phyloP scores from a whole-genome alignment of 495 filamentous ascomycete genomes.

The Podospora tetraspora region DNA sequence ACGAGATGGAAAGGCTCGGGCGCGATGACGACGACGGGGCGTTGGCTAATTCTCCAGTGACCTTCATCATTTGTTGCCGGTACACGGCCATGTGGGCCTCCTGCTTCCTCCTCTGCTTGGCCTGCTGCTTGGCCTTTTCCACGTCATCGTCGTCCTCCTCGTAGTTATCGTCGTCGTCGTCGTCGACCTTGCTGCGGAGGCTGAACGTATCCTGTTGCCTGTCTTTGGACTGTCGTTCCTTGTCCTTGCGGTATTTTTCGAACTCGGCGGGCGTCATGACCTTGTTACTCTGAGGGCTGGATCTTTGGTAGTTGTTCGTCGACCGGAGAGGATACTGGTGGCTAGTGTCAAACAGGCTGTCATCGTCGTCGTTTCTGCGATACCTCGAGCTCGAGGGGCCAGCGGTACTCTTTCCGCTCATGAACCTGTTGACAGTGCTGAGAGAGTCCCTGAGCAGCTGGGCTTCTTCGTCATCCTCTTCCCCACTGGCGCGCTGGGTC shows the following conservation, averaged over 20 bases:
- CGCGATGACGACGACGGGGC: conserved; percentile 29
- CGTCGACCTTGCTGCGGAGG: conserved; percentile 37
- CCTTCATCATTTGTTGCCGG: conserved; percentile 95
- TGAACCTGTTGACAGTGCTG: conserved; percentile 42
- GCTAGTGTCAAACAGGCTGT: conserved; percentile 45
- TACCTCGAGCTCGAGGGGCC: conserved; percentile 28
- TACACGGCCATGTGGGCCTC: conserved; percentile 88
- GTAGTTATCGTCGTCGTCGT: conserved; percentile 56
- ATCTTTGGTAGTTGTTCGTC: conserved; percentile 38
- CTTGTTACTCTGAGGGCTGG: conserved; percentile 51
- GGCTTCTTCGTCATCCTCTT: conserved; percentile 64
- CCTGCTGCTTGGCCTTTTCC: conserved; percentile 65
- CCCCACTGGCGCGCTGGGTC: conserved; percentile 32
- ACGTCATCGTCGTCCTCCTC: conserved; percentile 81
- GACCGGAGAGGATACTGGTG: conserved; percentile 54
- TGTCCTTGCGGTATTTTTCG: conserved; percentile 74
- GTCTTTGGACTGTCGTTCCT: conserved; percentile 72
- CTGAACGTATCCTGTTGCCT: conserved; percentile 36
- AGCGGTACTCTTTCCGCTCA: conserved; percentile 24
- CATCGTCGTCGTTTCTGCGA: conserved; percentile 37
- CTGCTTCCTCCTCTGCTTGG: conserved; percentile 77
- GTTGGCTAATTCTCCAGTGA: conserved; percentile 67
- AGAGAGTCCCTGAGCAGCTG: conserved; percentile 60
- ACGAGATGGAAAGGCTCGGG: conserved; percentile 43
- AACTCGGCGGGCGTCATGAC: conserved; percentile 89